Conservation (phyloP, 2,329 filamentous ascomycete species). For the Verticillium longisporum region DNA sequence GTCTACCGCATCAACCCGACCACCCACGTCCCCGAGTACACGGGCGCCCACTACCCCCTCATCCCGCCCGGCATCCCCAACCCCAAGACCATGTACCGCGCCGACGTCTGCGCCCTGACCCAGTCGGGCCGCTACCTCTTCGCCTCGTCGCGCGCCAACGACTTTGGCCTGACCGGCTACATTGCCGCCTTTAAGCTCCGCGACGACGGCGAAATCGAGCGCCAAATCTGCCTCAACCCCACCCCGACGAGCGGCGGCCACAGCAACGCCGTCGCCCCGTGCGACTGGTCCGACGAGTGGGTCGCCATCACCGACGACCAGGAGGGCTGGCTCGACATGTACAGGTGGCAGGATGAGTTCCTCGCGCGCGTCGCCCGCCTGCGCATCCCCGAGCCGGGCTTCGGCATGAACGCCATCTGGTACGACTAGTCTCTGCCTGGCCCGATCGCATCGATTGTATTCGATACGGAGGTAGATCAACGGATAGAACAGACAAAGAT, state of each 20-base stretch:
- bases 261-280: conserved; percentile 80
- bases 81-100: conserved; percentile 63
- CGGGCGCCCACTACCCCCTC: conserved; percentile 67
- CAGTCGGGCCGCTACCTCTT: conserved; percentile 70
- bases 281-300: conserved; percentile 82
- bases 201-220: conserved; percentile 63
- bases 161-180: conserved; percentile 70
- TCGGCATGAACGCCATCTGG: conserved; percentile 97
- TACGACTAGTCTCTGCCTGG: conserved; percentile 47
- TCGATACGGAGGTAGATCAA: not conserved
- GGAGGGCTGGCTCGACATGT: conserved; percentile 81
- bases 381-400: conserved; percentile 78
- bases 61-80: conserved; percentile 65
- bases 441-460: not conserved
- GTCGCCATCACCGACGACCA: conserved; percentile 85
- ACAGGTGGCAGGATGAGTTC: conserved; percentile 78
- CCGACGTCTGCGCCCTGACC: conserved; percentile 73
- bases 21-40: conserved; percentile 72
- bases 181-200: conserved; percentile 72
- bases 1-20: conserved; percentile 73
- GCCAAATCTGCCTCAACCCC: conserved; percentile 73
- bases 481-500: not conserved
- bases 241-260: conserved; percentile 84
- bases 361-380: conserved; percentile 69
- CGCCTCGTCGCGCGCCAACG: conserved; percentile 75